phyloP scores from a whole-genome alignment of 2,329 filamentous ascomycete species.

The Stagonosporopsis vannaccii region DNA sequence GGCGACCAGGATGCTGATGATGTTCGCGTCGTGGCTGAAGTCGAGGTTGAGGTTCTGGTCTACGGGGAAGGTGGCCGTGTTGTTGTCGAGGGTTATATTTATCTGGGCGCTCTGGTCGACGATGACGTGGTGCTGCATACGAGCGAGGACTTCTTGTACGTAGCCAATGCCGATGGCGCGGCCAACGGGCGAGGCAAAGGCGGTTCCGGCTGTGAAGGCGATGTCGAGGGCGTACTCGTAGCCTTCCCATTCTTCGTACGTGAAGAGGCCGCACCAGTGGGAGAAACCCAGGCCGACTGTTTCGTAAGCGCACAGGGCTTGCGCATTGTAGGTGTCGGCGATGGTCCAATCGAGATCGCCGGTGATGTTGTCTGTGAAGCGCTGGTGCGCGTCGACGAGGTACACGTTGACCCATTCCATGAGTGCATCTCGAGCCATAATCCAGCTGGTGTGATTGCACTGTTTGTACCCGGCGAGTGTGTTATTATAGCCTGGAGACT shows the following conservation, averaged over 20 bases:
- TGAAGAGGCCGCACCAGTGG: constrained; percentile 77
- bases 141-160: constrained; percentile 75
- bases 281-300: constrained; percentile 79
- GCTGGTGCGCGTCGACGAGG: constrained; percentile 67
- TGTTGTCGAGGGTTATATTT: constrained; percentile 75
- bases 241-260: constrained; percentile 74
- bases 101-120: constrained; percentile 52
- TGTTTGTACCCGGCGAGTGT: constrained; percentile 72
- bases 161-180: constrained; percentile 73
- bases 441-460: constrained; percentile 67
- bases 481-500: constrained; percentile 70
- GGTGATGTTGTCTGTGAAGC: constrained; percentile 63
- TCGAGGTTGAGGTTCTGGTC: constrained; percentile 79
- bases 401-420: constrained; percentile 70
- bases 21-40: constrained; percentile 80
- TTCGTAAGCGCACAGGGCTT: constrained; percentile 79
- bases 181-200: constrained; percentile 70
- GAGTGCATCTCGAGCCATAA: constrained; percentile 59
- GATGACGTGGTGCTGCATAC: constrained; percentile 70
- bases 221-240: constrained; percentile 77
- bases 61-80: constrained; percentile 72
- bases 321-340: constrained; percentile 63
- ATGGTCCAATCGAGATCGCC: constrained; percentile 47
- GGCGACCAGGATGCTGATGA: constrained; percentile 72
- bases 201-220: constrained; percentile 66